Evolutionary conservation across 2,329 filamentous ascomycete species (phyloP).

Genomic region (Drechslerella coelobrocha): DNA sequence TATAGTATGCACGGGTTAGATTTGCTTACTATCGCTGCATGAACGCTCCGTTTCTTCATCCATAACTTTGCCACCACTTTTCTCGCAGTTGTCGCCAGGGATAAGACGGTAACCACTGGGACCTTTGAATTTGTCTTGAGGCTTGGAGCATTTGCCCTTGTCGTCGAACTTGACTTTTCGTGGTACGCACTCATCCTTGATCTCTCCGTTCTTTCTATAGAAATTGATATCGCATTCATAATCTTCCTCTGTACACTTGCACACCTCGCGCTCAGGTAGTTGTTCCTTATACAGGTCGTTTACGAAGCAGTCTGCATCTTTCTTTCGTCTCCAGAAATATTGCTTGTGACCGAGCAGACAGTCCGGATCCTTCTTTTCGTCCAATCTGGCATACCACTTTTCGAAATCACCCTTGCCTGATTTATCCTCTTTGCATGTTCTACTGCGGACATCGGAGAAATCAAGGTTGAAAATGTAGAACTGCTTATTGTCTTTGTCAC

Average conservation of each 20-base stretch:
- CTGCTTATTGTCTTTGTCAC: slow-evolving; percentile 62
- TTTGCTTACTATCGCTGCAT: slow-evolving; percentile 68
- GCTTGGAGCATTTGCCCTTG: slow-evolving; percentile 76
- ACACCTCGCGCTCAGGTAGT: slow-evolving; percentile 72
- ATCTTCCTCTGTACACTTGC: slow-evolving; percentile 81
- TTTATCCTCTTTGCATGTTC: slow-evolving; percentile 73
- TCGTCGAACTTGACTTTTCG: slow-evolving; percentile 61
- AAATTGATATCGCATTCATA: slow-evolving; percentile 99
- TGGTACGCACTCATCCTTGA: slow-evolving; percentile 70
- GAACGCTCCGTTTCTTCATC: slow-evolving; percentile 76
- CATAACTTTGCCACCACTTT: slow-evolving; percentile 73
- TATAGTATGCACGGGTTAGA: neutral
- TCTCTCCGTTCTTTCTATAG: slow-evolving; percentile 68
- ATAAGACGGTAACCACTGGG: slow-evolving; percentile 92
- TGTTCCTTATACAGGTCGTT: slow-evolving; percentile 84
- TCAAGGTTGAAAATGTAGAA: slow-evolving; percentile 78
- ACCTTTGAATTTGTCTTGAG: slow-evolving; percentile 77
- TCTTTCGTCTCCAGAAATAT: slow-evolving; percentile 82
- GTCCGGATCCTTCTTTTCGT: slow-evolving; percentile 78
- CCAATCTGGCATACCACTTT: slow-evolving; percentile 82
- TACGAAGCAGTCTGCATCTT: slow-evolving; percentile 86
- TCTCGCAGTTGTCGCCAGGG: slow-evolving; percentile 77
- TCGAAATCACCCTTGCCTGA: slow-evolving; percentile 66
- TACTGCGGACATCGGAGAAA: slow-evolving; percentile 80
- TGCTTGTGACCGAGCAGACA: slow-evolving; percentile 98